A percentile compares a stretch with the other conserved stretches of the same genome.
Conservation (phyloP, 345 rosid species). For the Gossypium herbaceum region DNA sequence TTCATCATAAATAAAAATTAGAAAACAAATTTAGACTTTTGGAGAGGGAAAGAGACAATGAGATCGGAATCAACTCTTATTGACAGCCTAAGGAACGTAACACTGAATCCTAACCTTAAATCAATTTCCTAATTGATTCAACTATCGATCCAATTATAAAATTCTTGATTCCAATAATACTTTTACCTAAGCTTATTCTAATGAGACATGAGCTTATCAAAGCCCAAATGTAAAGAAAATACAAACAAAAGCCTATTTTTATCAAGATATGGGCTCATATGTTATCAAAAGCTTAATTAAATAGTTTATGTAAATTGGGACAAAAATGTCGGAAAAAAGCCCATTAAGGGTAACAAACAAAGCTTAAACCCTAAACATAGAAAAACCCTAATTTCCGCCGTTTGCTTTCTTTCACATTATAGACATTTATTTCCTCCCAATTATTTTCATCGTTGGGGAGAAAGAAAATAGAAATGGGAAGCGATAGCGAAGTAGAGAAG, state of each 20-base stretch:
- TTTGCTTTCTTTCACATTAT: not conserved
- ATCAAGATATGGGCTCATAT: not conserved
- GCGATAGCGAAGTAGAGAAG: constrained; percentile 78
- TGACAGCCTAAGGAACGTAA: no score
- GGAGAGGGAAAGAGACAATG: no score
- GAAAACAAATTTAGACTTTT: no score
- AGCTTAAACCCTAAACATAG: not conserved
- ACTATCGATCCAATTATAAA: no score
- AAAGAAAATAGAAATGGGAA: constrained; percentile 45
- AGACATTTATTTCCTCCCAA: not conserved
- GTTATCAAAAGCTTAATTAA: not conserved
- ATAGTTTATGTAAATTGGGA: not conserved
- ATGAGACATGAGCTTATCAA: no score
- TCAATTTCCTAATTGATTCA: no score
- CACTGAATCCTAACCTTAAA: no score
- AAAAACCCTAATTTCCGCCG: constrained; percentile 6
- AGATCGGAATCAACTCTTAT: no score
- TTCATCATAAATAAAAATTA: no score
- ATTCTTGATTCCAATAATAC: no score
- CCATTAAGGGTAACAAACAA: not conserved
- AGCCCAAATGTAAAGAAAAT: no score
- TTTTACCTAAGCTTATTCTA: no score
- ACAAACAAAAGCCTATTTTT: not conserved
- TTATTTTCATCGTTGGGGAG: not conserved
- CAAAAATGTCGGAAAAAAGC: not conserved